These are phyloP conservation scores for Millerozyma miso DNA, from an alignment of 805 yeast genomes.

Conservation along the genomic window DNA sequence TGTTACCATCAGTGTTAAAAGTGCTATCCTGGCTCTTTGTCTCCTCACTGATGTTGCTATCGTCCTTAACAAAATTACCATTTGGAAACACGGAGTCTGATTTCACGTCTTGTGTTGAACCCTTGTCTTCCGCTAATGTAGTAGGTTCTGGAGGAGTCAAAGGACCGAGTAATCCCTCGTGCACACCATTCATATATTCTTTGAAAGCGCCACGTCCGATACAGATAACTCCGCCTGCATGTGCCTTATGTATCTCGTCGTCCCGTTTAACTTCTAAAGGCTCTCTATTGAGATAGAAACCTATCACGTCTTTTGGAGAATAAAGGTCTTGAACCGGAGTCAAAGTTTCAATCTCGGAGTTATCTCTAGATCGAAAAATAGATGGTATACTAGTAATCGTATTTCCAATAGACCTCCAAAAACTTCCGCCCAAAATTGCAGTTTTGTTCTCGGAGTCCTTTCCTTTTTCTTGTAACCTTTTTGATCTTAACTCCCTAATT, in stretches of 20 bases:
- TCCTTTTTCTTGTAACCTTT: constrained; percentile 8
- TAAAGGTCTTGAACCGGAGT: constrained; percentile 35
- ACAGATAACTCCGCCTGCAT: constrained; percentile 84
- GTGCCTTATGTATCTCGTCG: constrained; percentile 34
- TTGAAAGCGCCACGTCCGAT: constrained; percentile 95
- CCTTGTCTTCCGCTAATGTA: background rate
- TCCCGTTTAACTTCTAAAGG: constrained; percentile 44
- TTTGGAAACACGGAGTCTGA: background rate
- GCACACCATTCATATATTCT: constrained; percentile 85
- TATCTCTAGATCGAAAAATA: constrained; percentile 17
- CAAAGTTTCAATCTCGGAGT: constrained; percentile 23
- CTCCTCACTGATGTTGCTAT: background rate
- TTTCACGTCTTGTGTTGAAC: background rate
- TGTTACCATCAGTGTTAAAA: background rate
- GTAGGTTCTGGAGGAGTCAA: constrained; percentile 41
- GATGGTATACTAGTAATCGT: constrained; percentile 13
- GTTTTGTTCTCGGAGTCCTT: constrained; percentile 8
- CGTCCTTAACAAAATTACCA: background rate
- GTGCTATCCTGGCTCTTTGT: background rate
- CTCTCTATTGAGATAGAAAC: constrained; percentile 43
- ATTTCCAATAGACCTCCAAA: constrained; percentile 13
- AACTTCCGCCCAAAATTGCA: background rate
- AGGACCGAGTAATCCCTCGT: constrained; percentile 94
- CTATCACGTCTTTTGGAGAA: constrained; percentile 47
- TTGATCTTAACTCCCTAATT: constrained; percentile 64